These are phyloP conservation scores for Backusella macrospora DNA, from an alignment of 192 early-diverging fungal genomes.

Conservation along the genomic window DNA sequence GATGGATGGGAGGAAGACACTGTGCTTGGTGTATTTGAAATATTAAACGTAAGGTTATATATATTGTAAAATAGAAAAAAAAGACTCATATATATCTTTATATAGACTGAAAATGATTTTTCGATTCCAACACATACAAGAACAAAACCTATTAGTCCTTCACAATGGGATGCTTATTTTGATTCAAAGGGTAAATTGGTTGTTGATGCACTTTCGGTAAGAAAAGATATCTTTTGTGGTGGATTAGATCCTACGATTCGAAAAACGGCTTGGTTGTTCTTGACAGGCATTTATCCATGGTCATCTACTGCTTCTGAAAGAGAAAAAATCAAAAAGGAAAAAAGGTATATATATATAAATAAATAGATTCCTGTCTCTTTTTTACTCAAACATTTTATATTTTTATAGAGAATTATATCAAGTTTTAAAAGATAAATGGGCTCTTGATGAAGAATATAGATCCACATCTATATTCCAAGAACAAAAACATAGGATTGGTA, in stretches of 20 bases:
- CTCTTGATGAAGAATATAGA: conserved; percentile 58
- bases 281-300: conserved; percentile 87
- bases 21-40: conserved; percentile 46
- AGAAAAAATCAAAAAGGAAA: conserved; percentile 48
- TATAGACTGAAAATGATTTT: conserved; percentile 48
- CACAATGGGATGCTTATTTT: conserved; percentile 76
- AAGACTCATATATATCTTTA: neutral
- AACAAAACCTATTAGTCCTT: conserved; percentile 56
- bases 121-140: conserved; percentile 51
- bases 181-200: conserved; percentile 54
- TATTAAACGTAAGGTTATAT: conserved; percentile 40
- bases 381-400: no score
- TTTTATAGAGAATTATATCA: conserved; percentile 61
- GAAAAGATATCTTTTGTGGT: conserved; percentile 67
- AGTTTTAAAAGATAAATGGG: conserved; percentile 67
- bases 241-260: conserved; percentile 83
- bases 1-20: conserved; percentile 47
- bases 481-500: conserved; percentile 70
- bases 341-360: no score
- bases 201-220: conserved; percentile 53
- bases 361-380: no score
- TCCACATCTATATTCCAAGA: conserved; percentile 63
- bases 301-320: conserved; percentile 75
- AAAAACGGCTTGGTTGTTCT: conserved; percentile 87
- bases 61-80: neutral